These are phyloP conservation scores for Diaporthe velutina DNA, from an alignment of 2,329 filamentous ascomycete genomes.

Conservation along the genomic window DNA sequence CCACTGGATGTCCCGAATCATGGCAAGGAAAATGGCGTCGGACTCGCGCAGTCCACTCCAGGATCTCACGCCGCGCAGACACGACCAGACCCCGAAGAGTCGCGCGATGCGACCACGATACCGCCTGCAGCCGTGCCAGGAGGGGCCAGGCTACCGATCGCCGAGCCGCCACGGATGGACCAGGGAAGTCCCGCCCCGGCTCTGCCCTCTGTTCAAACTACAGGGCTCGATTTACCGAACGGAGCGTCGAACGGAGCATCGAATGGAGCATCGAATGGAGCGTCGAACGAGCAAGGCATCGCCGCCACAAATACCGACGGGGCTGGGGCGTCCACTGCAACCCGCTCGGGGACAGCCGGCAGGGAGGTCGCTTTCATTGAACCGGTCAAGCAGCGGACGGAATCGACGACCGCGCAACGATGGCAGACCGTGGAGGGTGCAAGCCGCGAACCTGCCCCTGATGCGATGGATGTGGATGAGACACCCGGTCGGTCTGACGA, in stretches of 20 bases:
- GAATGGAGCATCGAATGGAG: conserved; percentile 19
- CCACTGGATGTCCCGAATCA: neutral
- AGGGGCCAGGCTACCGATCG: neutral
- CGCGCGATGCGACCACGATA: conserved; percentile 26
- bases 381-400: conserved; percentile 14
- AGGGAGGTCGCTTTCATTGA: conserved; percentile 36
- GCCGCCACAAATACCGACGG: neutral
- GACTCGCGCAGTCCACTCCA: conserved; percentile 1
- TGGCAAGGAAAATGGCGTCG: conserved; percentile 9
- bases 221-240: neutral
- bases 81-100: neutral
- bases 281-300: neutral
- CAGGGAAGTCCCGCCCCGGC: neutral
- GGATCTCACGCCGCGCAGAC: conserved; percentile 6
- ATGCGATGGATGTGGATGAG: conserved; percentile 40
- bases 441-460: conserved; percentile 42
- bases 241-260: neutral
- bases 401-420: neutral
- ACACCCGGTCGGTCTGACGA: conserved; percentile 47
- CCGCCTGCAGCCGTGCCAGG: conserved; percentile 8
- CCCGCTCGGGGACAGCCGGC: conserved; percentile 14
- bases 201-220: neutral
- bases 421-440: conserved; percentile 4
- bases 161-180: neutral
- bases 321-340: neutral